phyloP scores from a whole-genome alignment of 192 early-diverging fungal species.

The Diversispora epigaea region DNA sequence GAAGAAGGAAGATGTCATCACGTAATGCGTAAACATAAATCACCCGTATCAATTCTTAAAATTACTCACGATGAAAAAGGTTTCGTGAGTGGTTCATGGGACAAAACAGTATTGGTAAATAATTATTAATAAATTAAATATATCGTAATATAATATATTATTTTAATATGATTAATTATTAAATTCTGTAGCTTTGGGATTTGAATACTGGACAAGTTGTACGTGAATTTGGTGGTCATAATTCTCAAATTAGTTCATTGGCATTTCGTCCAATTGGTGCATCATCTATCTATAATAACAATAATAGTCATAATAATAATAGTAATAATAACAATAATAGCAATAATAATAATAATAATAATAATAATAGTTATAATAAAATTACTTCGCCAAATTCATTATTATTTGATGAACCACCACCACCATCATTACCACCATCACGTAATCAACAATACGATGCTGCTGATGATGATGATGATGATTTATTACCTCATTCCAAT shows the following conservation, averaged over 20 bases:
- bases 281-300: too few relatives aligned
- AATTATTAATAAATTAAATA: conserved; percentile 26
- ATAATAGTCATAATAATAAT: too few relatives aligned
- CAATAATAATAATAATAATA: too few relatives aligned
- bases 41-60: conserved; percentile 79
- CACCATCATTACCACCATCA: conserved; percentile 18
- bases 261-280: conserved; percentile 63
- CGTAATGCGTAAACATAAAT: conserved; percentile 76
- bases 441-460: background rate
- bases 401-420: background rate
- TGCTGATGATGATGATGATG: conserved; percentile 35
- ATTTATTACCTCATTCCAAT: conserved; percentile 35
- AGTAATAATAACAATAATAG: background rate
- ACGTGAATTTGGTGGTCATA: conserved; percentile 69
- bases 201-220: conserved; percentile 74
- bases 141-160: background rate
- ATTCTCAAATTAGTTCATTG: conserved; percentile 78
- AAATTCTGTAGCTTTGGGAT: conserved; percentile 68
- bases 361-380: background rate
- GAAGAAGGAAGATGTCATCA: conserved; percentile 92
- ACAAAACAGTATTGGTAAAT: conserved; percentile 73
- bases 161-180: conserved; percentile 16
- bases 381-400: too few relatives aligned
- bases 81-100: conserved; percentile 94
- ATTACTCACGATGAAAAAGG: conserved; percentile 80